Evolutionary conservation across 495 filamentous ascomycete species (phyloP), one percentile per base, ranked within the genome.

Genomic region (Geopyxis carbonaria): DNA sequence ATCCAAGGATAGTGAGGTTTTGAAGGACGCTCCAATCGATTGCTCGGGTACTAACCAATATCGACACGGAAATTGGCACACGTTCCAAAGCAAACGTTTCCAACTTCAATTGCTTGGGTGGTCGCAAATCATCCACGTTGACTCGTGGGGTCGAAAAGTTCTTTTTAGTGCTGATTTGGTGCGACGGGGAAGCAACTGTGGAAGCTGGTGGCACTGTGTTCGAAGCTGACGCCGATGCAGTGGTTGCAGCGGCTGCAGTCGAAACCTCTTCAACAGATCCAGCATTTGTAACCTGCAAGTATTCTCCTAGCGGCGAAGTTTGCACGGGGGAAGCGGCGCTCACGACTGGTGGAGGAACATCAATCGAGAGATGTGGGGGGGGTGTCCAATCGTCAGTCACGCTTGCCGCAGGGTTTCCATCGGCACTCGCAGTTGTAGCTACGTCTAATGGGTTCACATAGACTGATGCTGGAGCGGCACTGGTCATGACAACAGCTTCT

Each of bases 31-130:
- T 74, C 81, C 81, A 93, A 55, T 95, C 83, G 36, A 93, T 67
- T 0, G 74, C 73, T 32, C 71, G 70, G 25, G 73, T 61, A 15
- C 7, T 36, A 14, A 36, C 33, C 21, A 86, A 64, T 13, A 80
- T 70, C 11, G 72, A 62, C 15, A 84, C 61, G 7, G 76, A 81
- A 4, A 93, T 56, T 1, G 72, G 64, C 9, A 93, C 71, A n/a
- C 81, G 70, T 55, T 94, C 86, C 1, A 94, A 64, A 54, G 89
- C 84, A 11, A 94, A 64, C 4, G 68, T 71, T 36, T 86, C 74
- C 18, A 93, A 61, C 22, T 67, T 75, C 5, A 93, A 59, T 44
- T 69, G 75, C 10, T 37, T 39, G 14, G 22, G 20, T 15, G 50
- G n/a, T n/a, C n/a, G n/a, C n/a, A n/a, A n/a, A n/a, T n/a, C n/a